These are phyloP conservation scores for Cercis canadensis DNA, from an alignment of 306 rosid species.

Conservation along the genomic window DNA sequence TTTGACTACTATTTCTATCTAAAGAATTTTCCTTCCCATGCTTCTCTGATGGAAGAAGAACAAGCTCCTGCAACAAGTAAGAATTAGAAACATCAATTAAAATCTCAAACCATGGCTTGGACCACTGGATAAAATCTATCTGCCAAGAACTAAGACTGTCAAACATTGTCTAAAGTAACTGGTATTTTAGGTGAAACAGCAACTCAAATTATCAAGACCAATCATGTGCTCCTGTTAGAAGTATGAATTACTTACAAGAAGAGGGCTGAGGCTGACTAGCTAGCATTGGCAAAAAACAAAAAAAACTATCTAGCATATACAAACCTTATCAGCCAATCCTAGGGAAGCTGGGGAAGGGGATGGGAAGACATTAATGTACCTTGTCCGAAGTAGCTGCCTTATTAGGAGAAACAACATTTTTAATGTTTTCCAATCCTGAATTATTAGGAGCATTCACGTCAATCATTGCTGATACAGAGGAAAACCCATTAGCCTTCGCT, in stretches of 20 bases:
- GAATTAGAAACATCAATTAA: background rate
- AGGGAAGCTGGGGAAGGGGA: background rate
- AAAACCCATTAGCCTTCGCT: conserved; percentile 68
- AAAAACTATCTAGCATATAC: background rate
- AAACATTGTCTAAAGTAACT: conserved; percentile 40
- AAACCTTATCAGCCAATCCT: background rate
- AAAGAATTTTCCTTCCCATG: conserved; percentile 67
- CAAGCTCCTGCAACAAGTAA: conserved; percentile 43
- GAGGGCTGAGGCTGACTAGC: too few species aligned
- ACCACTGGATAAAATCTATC: background rate
- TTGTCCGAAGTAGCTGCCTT: conserved; percentile 27
- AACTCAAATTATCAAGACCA: conserved; percentile 28
- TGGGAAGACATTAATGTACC: conserved; percentile 39
- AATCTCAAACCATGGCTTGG: background rate
- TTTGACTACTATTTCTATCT: conserved; percentile 39
- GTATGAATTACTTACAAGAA: too few species aligned
- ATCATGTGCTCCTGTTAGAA: conserved; percentile 13
- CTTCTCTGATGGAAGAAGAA: conserved; percentile 41
- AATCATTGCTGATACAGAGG: conserved; percentile 70
- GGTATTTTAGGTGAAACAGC: conserved; percentile 31
- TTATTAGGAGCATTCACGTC: conserved; percentile 22
- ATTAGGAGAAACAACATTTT: conserved; percentile 29
- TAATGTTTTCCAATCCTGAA: background rate
- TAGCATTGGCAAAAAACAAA: too few species aligned
- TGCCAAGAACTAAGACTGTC: background rate